Percentiles rank a stretch among this genome's conserved stretches.
Evolutionary conservation across 306 rosid genomes (phyloP).

Genomic region (Canavalia gladiata): DNA sequence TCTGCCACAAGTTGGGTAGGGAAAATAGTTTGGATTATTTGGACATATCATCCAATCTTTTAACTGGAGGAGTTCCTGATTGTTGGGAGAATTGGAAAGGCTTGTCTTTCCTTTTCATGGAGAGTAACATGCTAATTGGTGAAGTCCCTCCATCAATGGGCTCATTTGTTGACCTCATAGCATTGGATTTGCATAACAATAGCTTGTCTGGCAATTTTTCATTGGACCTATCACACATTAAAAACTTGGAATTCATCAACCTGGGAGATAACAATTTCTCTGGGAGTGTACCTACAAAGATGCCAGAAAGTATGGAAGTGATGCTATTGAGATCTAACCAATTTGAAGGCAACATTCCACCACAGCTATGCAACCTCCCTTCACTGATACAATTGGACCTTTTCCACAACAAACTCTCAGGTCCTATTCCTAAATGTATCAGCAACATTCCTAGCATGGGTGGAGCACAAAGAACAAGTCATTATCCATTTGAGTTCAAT

Average conservation of each 20-base stretch:
- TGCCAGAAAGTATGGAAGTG: constrained; percentile 25
- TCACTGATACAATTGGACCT: constrained; percentile 42
- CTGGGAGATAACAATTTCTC: constrained; percentile 36
- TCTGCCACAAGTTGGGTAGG: constrained; percentile 32
- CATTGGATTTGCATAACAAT: constrained; percentile 30
- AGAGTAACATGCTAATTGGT: constrained; percentile 30
- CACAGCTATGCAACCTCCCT: constrained; percentile 29
- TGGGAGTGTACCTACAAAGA: constrained; percentile 35
- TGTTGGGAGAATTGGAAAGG: constrained; percentile 44
- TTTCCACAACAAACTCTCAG: constrained; percentile 43
- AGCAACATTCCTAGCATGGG: constrained; percentile 29
- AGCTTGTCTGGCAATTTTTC: constrained; percentile 38
- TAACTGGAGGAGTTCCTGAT: constrained; percentile 36
- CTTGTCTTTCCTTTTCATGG: constrained; percentile 33
- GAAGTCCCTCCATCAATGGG: constrained; percentile 43
- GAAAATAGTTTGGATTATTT: constrained; percentile 27
- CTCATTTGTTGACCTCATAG: neutral
- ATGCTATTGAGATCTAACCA: constrained; percentile 42
- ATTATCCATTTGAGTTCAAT: constrained; percentile 19
- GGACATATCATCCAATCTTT: constrained; percentile 34
- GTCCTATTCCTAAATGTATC: constrained; percentile 43
- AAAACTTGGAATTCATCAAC: constrained; percentile 30
- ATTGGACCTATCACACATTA: constrained; percentile 16
- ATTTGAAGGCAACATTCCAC: neutral
- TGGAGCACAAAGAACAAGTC: constrained; percentile 16